Percentiles rank a stretch among this genome's conserved stretches.
Conservation (phyloP, 352 stramenopile genomes). For the Pythium sp. region DNA sequence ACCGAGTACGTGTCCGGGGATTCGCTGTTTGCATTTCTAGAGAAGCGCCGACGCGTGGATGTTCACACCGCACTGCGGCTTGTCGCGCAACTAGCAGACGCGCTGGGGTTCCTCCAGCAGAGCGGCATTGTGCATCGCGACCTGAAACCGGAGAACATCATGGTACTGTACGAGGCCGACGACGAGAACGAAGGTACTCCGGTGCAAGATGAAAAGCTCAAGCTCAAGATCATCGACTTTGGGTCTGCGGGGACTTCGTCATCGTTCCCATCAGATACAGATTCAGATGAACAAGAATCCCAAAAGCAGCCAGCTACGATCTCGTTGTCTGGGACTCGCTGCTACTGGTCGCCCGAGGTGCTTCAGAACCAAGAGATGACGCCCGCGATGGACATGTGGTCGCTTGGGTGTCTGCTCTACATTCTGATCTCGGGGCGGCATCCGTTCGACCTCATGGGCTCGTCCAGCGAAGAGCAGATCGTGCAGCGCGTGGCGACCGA, state of each 20-base stretch:
- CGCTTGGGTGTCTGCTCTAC: slow-evolving; percentile 85
- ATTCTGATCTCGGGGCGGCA: slow-evolving; percentile 84
- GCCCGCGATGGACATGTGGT: slow-evolving; percentile 87
- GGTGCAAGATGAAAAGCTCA: slow-evolving; percentile 27
- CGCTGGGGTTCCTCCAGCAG: slow-evolving; percentile 65
- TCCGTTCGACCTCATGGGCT: slow-evolving; percentile 83
- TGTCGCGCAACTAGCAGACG: slow-evolving; percentile 57
- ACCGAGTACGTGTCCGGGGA: slow-evolving; percentile 69
- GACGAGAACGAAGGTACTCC: background rate
- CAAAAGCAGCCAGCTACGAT: slow-evolving; percentile 14
- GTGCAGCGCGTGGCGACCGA: slow-evolving; percentile 53
- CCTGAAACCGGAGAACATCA: slow-evolving; percentile 89
- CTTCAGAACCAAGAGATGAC: slow-evolving; percentile 52
- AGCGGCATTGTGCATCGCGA: slow-evolving; percentile 79
- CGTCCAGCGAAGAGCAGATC: slow-evolving; percentile 75
- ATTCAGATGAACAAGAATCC: slow-evolving; percentile 6
- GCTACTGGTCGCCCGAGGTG: slow-evolving; percentile 85
- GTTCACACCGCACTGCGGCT: slow-evolving; percentile 46
- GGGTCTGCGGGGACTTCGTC: slow-evolving; percentile 49
- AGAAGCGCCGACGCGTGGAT: slow-evolving; percentile 47
- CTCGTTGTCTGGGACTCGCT: slow-evolving; percentile 72
- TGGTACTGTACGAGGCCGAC: slow-evolving; percentile 36
- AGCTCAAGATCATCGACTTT: slow-evolving; percentile 89
- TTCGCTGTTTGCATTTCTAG: slow-evolving; percentile 68
- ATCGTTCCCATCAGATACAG: background rate